phyloP scores from a whole-genome alignment of 1,284 basidiomycete species.

The Tilletia caries region DNA sequence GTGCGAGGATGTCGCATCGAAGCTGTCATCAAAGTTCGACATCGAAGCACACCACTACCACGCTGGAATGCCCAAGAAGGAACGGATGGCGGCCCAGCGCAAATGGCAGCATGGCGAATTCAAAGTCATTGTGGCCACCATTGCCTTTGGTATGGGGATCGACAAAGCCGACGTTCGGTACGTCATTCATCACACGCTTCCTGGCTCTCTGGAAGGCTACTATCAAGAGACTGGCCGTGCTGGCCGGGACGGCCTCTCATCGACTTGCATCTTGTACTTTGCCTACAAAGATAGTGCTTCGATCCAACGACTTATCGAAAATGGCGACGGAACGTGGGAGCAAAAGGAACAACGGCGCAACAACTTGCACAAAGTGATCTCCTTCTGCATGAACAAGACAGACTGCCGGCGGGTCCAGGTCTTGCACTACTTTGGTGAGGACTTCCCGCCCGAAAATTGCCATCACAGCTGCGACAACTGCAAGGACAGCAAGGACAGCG shows the following conservation, averaged over 20 bases:
- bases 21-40: constrained; percentile 62
- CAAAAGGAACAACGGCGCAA: constrained; percentile 64
- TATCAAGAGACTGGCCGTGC: constrained; percentile 83
- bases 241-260: constrained; percentile 68
- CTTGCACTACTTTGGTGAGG: constrained; percentile 69
- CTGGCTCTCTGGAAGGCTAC: constrained; percentile 68
- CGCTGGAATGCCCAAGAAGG: constrained; percentile 68
- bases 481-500: constrained; percentile 26
- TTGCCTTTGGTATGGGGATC: constrained; percentile 90
- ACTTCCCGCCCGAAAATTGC: constrained; percentile 64
- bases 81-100: constrained; percentile 66
- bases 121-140: constrained; percentile 84
- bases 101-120: constrained; percentile 74
- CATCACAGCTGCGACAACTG: constrained; percentile 73
- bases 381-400: constrained; percentile 75
- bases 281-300: constrained; percentile 60
- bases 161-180: constrained; percentile 81
- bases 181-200: constrained; percentile 72
- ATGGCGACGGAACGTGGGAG: constrained; percentile 57
- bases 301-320: constrained; percentile 62
- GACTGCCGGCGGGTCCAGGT: constrained; percentile 84
- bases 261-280: constrained; percentile 58
- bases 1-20: constrained; percentile 75
- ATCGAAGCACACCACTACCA: constrained; percentile 80
- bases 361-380: constrained; percentile 63